phyloP scores from a whole-genome alignment of 495 filamentous ascomycete species.

The Xylaria scruposa region DNA sequence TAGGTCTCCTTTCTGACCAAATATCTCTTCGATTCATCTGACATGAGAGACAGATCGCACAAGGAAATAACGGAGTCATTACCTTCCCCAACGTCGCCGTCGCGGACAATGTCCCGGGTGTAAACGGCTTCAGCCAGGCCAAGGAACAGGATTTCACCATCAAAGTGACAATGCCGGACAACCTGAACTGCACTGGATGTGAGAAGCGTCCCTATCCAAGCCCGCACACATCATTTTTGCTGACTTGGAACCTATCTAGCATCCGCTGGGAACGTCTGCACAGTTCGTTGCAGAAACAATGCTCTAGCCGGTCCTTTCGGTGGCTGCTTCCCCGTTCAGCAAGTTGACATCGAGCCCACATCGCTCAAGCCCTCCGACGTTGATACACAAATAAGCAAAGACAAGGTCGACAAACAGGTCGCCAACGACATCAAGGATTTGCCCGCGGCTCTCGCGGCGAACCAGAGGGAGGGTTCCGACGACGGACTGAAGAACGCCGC shows the following conservation, averaged over 20 bases:
- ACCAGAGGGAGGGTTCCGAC: slow-evolving; percentile 12
- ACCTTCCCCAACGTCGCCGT: slow-evolving; percentile 51
- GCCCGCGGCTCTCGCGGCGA: slow-evolving; percentile 43
- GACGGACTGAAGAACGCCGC: slow-evolving; percentile 23
- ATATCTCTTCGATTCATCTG: neutral
- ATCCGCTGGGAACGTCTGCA: slow-evolving; percentile 60
- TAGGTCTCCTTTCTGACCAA: neutral
- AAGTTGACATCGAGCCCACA: slow-evolving; percentile 43
- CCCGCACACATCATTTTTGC: neutral
- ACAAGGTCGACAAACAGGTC: slow-evolving; percentile 40
- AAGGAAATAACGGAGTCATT: slow-evolving; percentile 50
- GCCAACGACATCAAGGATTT: slow-evolving; percentile 45
- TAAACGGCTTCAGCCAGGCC: slow-evolving; percentile 54
- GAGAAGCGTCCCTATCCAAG: slow-evolving; percentile 17
- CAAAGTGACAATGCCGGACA: slow-evolving; percentile 51
- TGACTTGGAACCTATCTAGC: slow-evolving; percentile 32
- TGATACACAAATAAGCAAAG: slow-evolving; percentile 38
- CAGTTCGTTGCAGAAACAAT: slow-evolving; percentile 61
- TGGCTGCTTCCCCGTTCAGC: slow-evolving; percentile 55
- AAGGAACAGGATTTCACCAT: slow-evolving; percentile 55
- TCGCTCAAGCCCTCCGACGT: slow-evolving; percentile 46
- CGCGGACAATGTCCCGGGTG: slow-evolving; percentile 53
- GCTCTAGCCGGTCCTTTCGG: slow-evolving; percentile 65
- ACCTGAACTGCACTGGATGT: slow-evolving; percentile 49
- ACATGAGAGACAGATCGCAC: slow-evolving; percentile 32